Conservation (phyloP, 1,139 yeast species). For the Kodamaea derodonti region DNA sequence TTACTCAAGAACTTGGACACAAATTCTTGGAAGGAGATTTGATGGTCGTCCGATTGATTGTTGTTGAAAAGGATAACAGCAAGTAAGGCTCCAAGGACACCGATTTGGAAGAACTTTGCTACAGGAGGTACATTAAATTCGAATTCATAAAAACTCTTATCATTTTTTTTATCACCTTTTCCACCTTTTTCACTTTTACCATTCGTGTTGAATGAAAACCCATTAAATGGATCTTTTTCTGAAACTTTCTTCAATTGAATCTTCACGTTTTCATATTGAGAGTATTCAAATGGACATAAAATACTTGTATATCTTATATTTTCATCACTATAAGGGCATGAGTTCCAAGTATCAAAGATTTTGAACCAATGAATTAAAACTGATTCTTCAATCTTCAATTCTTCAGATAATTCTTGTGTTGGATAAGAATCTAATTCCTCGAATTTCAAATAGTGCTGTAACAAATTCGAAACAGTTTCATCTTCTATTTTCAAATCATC, state of each 20-base stretch:
- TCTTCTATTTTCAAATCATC: conserved; percentile 30
- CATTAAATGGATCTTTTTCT: conserved; percentile 6
- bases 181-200: conserved; percentile 3
- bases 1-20: conserved; percentile 38
- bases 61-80: conserved; percentile 17
- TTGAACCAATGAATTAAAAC: conserved; percentile 30
- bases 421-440: neutral
- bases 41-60: conserved; percentile 19
- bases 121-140: conserved; percentile 23
- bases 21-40: conserved; percentile 45
- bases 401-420: conserved; percentile 2
- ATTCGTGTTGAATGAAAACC: conserved; percentile 9
- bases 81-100: conserved; percentile 26
- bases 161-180: conserved; percentile 10
- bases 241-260: conserved; percentile 8
- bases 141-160: conserved; percentile 16
- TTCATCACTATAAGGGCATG: conserved; percentile 27
- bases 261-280: conserved; percentile 11
- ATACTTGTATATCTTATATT: conserved; percentile 22
- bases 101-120: conserved; percentile 28
- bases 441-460: conserved; percentile 13
- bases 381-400: conserved; percentile 7
- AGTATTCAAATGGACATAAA: conserved; percentile 31
- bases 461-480: conserved; percentile 21
- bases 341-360: conserved; percentile 26